These are phyloP conservation scores for Gorgonomyces haynaldii DNA, from an alignment of 192 early-diverging fungal genomes.

Conservation along the genomic window DNA sequence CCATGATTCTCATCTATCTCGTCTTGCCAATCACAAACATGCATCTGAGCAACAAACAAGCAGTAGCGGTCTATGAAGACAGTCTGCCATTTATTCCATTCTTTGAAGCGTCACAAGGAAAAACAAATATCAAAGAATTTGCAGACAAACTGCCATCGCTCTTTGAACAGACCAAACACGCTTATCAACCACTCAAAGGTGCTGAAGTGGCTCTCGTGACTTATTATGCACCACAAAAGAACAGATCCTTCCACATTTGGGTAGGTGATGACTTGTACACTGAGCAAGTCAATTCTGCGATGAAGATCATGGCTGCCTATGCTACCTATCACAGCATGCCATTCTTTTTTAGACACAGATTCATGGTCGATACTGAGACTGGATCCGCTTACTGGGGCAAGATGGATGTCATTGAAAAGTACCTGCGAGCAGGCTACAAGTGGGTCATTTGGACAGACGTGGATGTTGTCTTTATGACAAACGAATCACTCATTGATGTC, in stretches of 20 bases:
- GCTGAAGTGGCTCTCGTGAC: slow-evolving; percentile 3
- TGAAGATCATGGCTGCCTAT: slow-evolving; percentile 1
- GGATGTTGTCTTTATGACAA: slow-evolving; percentile 1
- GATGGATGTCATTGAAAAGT: slow-evolving; percentile 6
- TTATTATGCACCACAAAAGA: slow-evolving; percentile 6
- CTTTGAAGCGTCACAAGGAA: too few species aligned
- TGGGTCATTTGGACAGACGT: slow-evolving; percentile 5
- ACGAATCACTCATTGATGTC: background rate
- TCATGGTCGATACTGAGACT: slow-evolving; percentile 4
- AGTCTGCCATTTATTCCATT: too few species aligned
- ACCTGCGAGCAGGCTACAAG: background rate
- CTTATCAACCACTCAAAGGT: too few species aligned
- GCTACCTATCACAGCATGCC: background rate
- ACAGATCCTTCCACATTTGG: background rate
- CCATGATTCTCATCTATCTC: too few species aligned
- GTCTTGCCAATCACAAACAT: too few species aligned
- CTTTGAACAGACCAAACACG: too few species aligned
- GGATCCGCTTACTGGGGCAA: slow-evolving; percentile 4
- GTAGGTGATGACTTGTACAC: slow-evolving; percentile 2
- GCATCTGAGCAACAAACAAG: too few species aligned
- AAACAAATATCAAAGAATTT: too few species aligned
- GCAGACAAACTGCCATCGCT: too few species aligned
- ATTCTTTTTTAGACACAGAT: slow-evolving; percentile 1
- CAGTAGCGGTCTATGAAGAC: too few species aligned
- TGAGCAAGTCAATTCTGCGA: background rate